These are phyloP conservation scores for Monilinia vaccinii-corymbosi DNA, from an alignment of 2,329 filamentous ascomycete genomes.

Conservation along the genomic window DNA sequence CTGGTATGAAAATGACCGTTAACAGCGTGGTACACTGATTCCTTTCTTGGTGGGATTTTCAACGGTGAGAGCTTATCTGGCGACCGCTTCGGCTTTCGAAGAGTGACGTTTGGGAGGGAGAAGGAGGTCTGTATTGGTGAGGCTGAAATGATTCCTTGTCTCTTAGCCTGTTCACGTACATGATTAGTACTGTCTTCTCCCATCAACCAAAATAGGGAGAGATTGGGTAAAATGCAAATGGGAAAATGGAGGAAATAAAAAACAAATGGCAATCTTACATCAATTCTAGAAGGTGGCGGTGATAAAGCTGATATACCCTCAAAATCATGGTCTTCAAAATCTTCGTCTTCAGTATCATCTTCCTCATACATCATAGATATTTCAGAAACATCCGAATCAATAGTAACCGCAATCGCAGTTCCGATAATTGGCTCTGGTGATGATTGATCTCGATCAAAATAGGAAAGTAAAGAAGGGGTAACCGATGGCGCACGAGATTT, in stretches of 20 bases:
- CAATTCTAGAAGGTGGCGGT: neutral
- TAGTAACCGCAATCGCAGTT: slow-evolving; percentile 12
- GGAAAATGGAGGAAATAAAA: neutral
- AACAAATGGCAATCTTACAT: neutral
- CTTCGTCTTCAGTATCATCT: neutral
- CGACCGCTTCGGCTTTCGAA: slow-evolving; percentile 11
- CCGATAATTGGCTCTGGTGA: slow-evolving; percentile 17
- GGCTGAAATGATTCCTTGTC: slow-evolving; percentile 11
- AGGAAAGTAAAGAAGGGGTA: slow-evolving; percentile 14
- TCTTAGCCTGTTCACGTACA: slow-evolving; percentile 1
- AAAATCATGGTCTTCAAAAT: neutral
- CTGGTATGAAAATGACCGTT: neutral
- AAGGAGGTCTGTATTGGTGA: slow-evolving; percentile 7
- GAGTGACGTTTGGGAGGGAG: slow-evolving; percentile 16
- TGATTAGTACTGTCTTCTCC: neutral
- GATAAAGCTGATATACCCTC: neutral
- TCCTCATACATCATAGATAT: neutral
- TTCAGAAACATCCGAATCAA: slow-evolving; percentile 3
- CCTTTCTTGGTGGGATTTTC: neutral
- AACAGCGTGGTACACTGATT: neutral
- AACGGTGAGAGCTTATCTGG: neutral
- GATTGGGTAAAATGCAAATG: neutral
- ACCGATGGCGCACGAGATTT: slow-evolving; percentile 15
- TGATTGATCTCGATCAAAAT: slow-evolving; percentile 13
- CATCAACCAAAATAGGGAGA: neutral